A percentile compares a stretch with the other conserved stretches of the same genome.
Conservation (phyloP, 2,329 filamentous ascomycete genomes). For the Ceratocystiopsis sp. region DNA sequence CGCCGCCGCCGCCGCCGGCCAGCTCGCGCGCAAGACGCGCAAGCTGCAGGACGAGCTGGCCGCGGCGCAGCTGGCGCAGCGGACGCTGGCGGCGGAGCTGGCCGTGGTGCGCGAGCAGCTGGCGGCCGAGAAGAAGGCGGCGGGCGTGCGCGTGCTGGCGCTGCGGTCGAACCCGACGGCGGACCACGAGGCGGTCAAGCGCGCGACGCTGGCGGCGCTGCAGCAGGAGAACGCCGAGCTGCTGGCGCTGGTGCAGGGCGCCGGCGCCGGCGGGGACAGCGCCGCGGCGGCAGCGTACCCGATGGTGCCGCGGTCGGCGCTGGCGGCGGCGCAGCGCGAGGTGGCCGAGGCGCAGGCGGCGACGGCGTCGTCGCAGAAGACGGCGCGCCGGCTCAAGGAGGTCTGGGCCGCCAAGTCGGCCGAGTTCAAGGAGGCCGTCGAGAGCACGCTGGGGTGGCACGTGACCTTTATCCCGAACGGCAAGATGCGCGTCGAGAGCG, state of each 20-base stretch:
- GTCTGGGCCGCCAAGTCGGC: slow-evolving; percentile 75
- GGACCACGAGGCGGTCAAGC: slow-evolving; percentile 69
- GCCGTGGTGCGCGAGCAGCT: slow-evolving; percentile 59
- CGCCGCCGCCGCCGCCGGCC: slow-evolving; percentile 56
- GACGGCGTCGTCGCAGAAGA: slow-evolving; percentile 61
- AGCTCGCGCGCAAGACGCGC: slow-evolving; percentile 74
- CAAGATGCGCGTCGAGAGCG: slow-evolving; percentile 77
- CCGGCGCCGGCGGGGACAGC: slow-evolving; percentile 5
- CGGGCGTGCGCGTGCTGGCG: slow-evolving; percentile 67
- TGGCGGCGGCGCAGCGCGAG: slow-evolving; percentile 60
- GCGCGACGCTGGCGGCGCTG: slow-evolving; percentile 58
- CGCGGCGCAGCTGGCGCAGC: slow-evolving; percentile 49
- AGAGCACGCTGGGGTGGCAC: slow-evolving; percentile 82
- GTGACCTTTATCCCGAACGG: slow-evolving; percentile 95
- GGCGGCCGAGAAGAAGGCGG: slow-evolving; percentile 43
- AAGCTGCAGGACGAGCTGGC: slow-evolving; percentile 65
- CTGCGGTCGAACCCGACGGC: slow-evolving; percentile 86
- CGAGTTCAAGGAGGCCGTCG: slow-evolving; percentile 92
- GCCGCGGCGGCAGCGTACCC: slow-evolving; percentile 21
- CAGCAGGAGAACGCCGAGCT: slow-evolving; percentile 73
- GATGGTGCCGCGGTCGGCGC: slow-evolving; percentile 58
- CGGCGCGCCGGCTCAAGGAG: slow-evolving; percentile 70
- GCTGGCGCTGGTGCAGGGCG: slow-evolving; percentile 48
- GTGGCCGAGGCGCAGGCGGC: slow-evolving; percentile 54
- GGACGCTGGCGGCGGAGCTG: slow-evolving; percentile 59